These are phyloP conservation scores for Clarireedia monteithiana DNA, from an alignment of 2,329 filamentous ascomycete genomes.

Conservation along the genomic window DNA sequence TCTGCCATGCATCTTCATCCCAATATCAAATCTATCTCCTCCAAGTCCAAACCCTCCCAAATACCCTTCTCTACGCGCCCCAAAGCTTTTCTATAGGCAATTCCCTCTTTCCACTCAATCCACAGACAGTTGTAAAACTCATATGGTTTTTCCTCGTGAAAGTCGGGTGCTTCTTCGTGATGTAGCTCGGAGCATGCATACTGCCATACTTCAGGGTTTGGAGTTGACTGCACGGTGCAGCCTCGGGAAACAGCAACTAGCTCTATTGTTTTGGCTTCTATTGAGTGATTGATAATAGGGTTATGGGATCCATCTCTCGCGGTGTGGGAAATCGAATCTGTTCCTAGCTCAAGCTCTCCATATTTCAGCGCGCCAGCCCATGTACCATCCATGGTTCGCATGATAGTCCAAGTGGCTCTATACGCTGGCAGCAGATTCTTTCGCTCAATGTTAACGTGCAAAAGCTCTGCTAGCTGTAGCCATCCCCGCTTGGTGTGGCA, in stretches of 20 bases:
- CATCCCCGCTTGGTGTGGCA: neutral
- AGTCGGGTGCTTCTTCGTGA: neutral
- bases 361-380: neutral
- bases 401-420: neutral
- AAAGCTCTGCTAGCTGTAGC: neutral
- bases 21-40: slow-evolving; percentile 9
- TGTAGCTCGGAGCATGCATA: neutral
- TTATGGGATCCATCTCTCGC: too few species aligned
- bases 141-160: neutral
- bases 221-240: neutral
- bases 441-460: too few species aligned
- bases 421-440: neutral
- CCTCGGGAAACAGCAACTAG: neutral
- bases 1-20: neutral
- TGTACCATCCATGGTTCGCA: neutral
- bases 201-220: neutral
- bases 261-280: neutral
- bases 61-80: slow-evolving; percentile 8
- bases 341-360: neutral
- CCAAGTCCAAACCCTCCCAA: slow-evolving; percentile 7
- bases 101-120: slow-evolving; percentile 12
- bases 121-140: slow-evolving; percentile 14
- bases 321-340: too few species aligned
- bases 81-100: slow-evolving; percentile 12
- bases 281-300: too few species aligned